phyloP scores from a whole-genome alignment of 2,329 filamentous ascomycete genomes.

The Metarhizium brunneum region DNA sequence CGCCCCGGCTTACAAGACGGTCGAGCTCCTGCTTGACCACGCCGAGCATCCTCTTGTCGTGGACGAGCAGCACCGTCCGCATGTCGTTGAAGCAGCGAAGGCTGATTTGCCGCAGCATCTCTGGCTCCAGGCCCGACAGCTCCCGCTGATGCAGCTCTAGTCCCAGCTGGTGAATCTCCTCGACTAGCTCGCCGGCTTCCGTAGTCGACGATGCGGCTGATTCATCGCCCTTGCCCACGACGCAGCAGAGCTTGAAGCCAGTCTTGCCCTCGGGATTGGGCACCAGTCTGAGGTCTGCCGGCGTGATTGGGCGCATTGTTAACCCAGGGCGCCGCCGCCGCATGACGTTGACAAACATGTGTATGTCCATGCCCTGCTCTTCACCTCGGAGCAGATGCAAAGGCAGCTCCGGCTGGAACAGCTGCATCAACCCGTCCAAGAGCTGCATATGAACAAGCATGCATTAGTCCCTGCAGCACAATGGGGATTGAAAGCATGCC shows the following conservation, averaged over 20 bases:
- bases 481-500: no score
- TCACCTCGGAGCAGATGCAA: constrained; percentile 28
- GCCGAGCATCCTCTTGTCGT: constrained; percentile 34
- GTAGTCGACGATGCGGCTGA: background rate
- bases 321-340: constrained; percentile 17
- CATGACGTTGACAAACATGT: constrained; percentile 25
- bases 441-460: constrained; percentile 15
- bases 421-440: constrained; percentile 17
- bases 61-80: constrained; percentile 28
- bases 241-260: constrained; percentile 21
- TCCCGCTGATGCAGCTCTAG: constrained; percentile 31
- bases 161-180: constrained; percentile 27
- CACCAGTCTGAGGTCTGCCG: constrained; percentile 23
- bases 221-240: constrained; percentile 5
- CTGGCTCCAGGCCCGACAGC: constrained; percentile 18
- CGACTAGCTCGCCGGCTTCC: constrained; percentile 15
- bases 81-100: constrained; percentile 31
- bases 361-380: constrained; percentile 28
- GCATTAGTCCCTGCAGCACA: background rate
- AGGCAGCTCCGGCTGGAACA: constrained; percentile 20
- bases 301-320: constrained; percentile 23
- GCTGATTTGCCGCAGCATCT: constrained; percentile 25
- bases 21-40: constrained; percentile 25
- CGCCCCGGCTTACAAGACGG: constrained; percentile 13
- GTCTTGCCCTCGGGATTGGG: constrained; percentile 13